phyloP scores from a whole-genome alignment of 768 basidiomycete species.

The Flagelloscypha sp. region DNA sequence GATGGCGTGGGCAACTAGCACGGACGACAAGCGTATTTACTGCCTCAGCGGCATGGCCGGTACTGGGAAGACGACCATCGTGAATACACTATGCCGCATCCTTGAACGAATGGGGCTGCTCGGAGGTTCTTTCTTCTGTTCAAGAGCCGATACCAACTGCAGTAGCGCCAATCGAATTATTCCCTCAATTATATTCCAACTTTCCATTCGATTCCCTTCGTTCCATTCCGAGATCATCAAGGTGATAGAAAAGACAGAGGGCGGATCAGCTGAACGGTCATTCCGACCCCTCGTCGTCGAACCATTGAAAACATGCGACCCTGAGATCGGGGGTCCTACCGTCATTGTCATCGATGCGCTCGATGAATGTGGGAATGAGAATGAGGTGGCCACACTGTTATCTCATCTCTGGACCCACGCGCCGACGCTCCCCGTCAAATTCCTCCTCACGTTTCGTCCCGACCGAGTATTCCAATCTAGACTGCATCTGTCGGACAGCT shows the following conservation, averaged over 20 bases:
- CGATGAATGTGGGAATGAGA: too few relatives aligned
- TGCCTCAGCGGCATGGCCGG: conserved; percentile 17
- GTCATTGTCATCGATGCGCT: conserved; percentile 16
- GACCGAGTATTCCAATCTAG: too few relatives aligned
- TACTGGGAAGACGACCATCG: conserved; percentile 15
- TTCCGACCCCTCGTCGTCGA: conserved; percentile 14
- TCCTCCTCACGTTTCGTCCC: too few relatives aligned
- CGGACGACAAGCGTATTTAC: conserved; percentile 17
- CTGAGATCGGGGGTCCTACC: too few relatives aligned
- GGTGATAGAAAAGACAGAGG: conserved; percentile 8
- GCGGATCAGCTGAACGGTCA: too few relatives aligned
- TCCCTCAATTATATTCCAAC: conserved; percentile 14
- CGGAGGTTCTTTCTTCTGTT: conserved; percentile 18
- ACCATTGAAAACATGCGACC: conserved; percentile 7
- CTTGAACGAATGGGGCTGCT: conserved; percentile 9
- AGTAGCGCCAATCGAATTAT: conserved; percentile 11
- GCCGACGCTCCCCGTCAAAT: too few relatives aligned
- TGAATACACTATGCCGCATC: conserved; percentile 5
- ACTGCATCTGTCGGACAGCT: too few relatives aligned
- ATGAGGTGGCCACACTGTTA: too few relatives aligned
- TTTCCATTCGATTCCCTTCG: conserved; percentile 5
- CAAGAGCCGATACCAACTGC: conserved; percentile 9
- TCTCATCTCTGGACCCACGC: too few relatives aligned
- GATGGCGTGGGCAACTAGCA: conserved; percentile 23
- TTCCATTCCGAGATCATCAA: conserved; percentile 6